phyloP scores from a whole-genome alignment of 2,329 filamentous ascomycete species.

The Hypoxylon sp. region DNA sequence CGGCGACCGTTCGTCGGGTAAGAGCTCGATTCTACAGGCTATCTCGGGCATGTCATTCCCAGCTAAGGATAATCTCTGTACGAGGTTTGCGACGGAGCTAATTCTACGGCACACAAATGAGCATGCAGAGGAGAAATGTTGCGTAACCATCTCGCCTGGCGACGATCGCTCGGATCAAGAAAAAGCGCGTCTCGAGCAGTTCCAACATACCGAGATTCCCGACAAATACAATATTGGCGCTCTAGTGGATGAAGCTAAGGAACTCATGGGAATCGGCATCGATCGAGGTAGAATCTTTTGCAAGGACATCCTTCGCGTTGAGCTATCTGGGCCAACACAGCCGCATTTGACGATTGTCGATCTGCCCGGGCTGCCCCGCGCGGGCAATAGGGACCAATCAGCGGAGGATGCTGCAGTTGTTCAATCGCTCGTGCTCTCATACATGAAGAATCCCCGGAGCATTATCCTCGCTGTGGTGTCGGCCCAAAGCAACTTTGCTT shows the following conservation, averaged over 20 bases:
- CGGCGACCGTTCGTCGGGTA: slow-evolving; percentile 73
- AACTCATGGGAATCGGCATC: slow-evolving; percentile 37
- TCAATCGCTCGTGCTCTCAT: slow-evolving; percentile 62
- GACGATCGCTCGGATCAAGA: slow-evolving; percentile 50
- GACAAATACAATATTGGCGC: slow-evolving; percentile 48
- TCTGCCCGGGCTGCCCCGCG: slow-evolving; percentile 68
- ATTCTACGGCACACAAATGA: slow-evolving; percentile 63
- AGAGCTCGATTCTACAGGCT: slow-evolving; percentile 74
- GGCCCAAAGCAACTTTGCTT: slow-evolving; percentile 68
- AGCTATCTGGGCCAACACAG: slow-evolving; percentile 61
- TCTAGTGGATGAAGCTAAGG: slow-evolving; percentile 58
- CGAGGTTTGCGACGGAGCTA: slow-evolving; percentile 73
- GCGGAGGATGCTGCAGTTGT: slow-evolving; percentile 61
- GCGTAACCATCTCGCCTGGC: slow-evolving; percentile 55
- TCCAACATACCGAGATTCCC: slow-evolving; percentile 39
- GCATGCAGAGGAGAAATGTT: slow-evolving; percentile 49
- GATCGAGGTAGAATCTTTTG: slow-evolving; percentile 56
- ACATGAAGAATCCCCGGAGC: slow-evolving; percentile 68
- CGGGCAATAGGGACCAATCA: slow-evolving; percentile 61
- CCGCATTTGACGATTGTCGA: slow-evolving; percentile 71
- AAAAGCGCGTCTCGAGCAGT: slow-evolving; percentile 38
- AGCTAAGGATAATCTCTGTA: slow-evolving; percentile 69
- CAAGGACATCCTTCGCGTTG: slow-evolving; percentile 62
- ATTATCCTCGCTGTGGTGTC: slow-evolving; percentile 72
- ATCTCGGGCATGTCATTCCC: slow-evolving; percentile 73